Evolutionary conservation across 2,329 filamentous ascomycete genomes (phyloP), one percentile per base, ranked within the genome.

Genomic region (Penicillium fuscoglaucum): DNA sequence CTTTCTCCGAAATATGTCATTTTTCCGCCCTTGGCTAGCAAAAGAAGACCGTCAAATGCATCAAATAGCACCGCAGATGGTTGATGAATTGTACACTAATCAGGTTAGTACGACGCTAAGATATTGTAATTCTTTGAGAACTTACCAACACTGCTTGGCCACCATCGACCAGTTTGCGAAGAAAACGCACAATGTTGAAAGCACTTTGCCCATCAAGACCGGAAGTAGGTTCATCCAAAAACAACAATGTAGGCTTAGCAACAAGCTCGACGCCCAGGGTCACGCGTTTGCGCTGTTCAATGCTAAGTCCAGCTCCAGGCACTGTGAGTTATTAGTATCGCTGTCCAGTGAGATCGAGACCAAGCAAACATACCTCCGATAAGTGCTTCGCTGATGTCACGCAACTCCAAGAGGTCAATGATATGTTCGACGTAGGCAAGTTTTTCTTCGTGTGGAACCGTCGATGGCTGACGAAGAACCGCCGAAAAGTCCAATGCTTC

Each of bases 181-280:
- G 70, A 73, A 90, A 89, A 0, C 85, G 83, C 6, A 89, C 80
- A 29, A 74, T 74, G 17, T 74, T 74, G 59, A 69, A 74, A 1
- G 88, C 87, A 6, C 86, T 86, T 61, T 88, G 86, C 0, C 85
- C 86, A 61, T 90, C 88, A 0, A 91, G 78, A 53, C 84, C 84
- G 0, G 82, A 85, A 0, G 84, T 86, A 0, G 84, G 84, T 63
- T 86, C 84, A 55, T 87, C 84, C 8, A 86, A 73, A 70, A 87
- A 87, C 58, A 86, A 79, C 0, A 87, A 78, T n/a, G 81, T 82
- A 0, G 84, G 84, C 68, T 85, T 85, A 0, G 84, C 81, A 0
- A 84, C 84, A 1, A 86, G 76, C 65, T 86, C 84, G 41, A 86
- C 83, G 6, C 83, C 84, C 6, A 86, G 80, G 0, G 83, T 85